These are phyloP conservation scores for Chlorella sorokiniana DNA, from an alignment of 139 green algal genomes.

Conservation along the genomic window DNA sequence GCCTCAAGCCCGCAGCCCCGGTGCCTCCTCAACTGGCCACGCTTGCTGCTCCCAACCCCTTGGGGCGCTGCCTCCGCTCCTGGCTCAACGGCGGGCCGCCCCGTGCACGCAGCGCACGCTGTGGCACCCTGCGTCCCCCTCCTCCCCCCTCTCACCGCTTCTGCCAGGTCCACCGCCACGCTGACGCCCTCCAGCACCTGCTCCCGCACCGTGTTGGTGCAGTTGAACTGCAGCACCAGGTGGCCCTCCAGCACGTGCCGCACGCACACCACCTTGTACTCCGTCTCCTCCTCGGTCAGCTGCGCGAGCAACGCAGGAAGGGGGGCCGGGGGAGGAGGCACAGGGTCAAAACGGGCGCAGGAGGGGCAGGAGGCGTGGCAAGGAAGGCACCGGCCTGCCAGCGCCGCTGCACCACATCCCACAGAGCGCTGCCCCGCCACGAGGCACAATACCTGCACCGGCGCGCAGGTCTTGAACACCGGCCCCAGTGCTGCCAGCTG, in stretches of 20 bases:
- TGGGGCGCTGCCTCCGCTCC: too few species aligned
- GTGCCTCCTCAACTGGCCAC: too few species aligned
- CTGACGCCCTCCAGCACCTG: conserved; percentile 92
- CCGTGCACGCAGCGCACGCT: too few species aligned
- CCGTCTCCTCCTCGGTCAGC: conserved; percentile 93
- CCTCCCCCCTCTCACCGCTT: conserved; percentile 63
- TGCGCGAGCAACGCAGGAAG: too few species aligned
- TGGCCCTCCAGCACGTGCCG: conserved; percentile 86
- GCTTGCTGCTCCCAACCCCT: too few species aligned
- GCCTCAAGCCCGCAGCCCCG: too few species aligned
- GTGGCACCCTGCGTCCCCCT: neutral
- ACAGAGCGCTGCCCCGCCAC: neutral
- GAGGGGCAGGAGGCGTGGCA: neutral
- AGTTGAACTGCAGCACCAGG: conserved; percentile 96
- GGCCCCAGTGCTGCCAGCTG: conserved; percentile 79
- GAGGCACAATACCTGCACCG: conserved; percentile 50
- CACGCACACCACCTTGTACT: conserved; percentile 87
- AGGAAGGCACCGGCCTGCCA: neutral
- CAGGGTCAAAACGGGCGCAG: neutral
- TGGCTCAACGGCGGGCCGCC: too few species aligned
- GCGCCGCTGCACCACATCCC: neutral
- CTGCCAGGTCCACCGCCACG: conserved; percentile 89
- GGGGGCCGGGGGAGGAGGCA: too few species aligned
- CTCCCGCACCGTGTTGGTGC: conserved; percentile 97
- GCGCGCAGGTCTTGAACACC: conserved; percentile 89